Evolutionary conservation across 345 rosid species (phyloP), one percentile per base, ranked within the genome.

Genomic region (Jatropha curcas): DNA sequence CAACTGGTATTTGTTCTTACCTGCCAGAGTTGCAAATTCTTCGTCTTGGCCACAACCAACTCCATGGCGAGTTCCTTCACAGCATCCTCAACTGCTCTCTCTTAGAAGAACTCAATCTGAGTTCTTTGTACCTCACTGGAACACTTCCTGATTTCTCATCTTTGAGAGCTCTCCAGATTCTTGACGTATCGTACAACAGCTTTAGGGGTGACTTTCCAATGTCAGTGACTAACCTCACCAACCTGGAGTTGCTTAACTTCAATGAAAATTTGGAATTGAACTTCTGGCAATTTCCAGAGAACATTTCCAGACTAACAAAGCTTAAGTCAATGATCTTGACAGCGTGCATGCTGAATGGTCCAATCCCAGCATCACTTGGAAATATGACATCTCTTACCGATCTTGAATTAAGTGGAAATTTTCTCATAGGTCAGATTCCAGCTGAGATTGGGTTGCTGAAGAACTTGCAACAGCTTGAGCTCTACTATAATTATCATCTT

Each of bases 351-450:
- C 59, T 85, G 65, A 37, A 74, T 13, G 98, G 97, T 71, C 80
- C 70, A 30, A 90, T 90, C 70, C 98, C 98, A 1, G 72, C 82
- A 45, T 84, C 93, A 37, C 84, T 94, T 27, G 98, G 97, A 31
- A 86, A 87, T 76, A 80, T 92, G 93, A 88, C 88, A n/a, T 87
- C 92, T 30, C 92, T 94, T 69, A 77, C 84, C 28, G 98, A 94
- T 81, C 94, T 94, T 33, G 97, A 92, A 64, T 81, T 94, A 67
- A 82, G 85, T 61, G 98, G 98, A 12, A 94, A 94, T 78, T 88
- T 79, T 70, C 85, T 94, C 41, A 59, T 67, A 4, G 93, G 96
- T 52, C 83, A 73, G 69, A 87, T 94, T 76, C 98, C 97, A 2
- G 67, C 56, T 56, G 90, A 88, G 84, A 76, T 92, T 7, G 97